Evolutionary conservation across 768 basidiomycete genomes (phyloP).

Genomic region (Sistotremastrum niveocremeum): DNA sequence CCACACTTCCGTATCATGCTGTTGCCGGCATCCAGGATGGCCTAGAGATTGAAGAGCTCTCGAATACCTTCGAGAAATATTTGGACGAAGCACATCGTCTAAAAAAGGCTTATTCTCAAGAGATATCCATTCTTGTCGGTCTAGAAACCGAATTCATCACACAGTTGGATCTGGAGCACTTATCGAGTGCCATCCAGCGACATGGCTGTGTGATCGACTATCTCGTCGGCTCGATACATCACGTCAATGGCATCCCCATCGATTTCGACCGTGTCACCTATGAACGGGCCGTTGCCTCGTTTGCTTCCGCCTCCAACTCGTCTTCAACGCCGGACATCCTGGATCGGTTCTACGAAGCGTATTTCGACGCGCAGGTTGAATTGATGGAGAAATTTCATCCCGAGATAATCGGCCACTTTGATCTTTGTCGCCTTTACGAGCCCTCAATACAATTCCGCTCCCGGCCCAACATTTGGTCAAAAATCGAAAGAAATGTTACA

Average conservation of each 20-base stretch:
- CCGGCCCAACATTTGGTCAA: slow-evolving; percentile 46
- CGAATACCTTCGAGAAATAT: slow-evolving; percentile 57
- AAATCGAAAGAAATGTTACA: slow-evolving; percentile 60
- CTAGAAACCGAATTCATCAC: slow-evolving; percentile 90
- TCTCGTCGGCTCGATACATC: slow-evolving; percentile 87
- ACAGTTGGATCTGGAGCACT: slow-evolving; percentile 24
- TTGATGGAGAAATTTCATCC: slow-evolving; percentile 62
- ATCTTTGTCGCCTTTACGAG: slow-evolving; percentile 78
- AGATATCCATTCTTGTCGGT: slow-evolving; percentile 72
- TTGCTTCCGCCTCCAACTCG: slow-evolving; percentile 1
- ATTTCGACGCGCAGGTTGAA: slow-evolving; percentile 77
- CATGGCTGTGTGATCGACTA: slow-evolving; percentile 49
- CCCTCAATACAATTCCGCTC: slow-evolving; percentile 45
- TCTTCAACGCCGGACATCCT: slow-evolving; percentile 9
- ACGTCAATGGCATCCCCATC: slow-evolving; percentile 77
- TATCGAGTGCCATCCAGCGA: too few relatives aligned
- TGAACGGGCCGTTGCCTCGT: slow-evolving; percentile 38
- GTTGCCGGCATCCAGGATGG: slow-evolving; percentile 31
- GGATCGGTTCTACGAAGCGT: slow-evolving; percentile 23
- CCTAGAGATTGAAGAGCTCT: slow-evolving; percentile 37
- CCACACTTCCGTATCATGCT: slow-evolving; percentile 8
- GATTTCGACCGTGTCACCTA: slow-evolving; percentile 78
- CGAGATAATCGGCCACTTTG: slow-evolving; percentile 86
- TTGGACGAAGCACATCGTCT: slow-evolving; percentile 70
- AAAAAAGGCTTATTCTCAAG: slow-evolving; percentile 41